Evolutionary conservation across 352 stramenopile genomes (phyloP).

Genomic region (Phytopythium kandeliae): DNA sequence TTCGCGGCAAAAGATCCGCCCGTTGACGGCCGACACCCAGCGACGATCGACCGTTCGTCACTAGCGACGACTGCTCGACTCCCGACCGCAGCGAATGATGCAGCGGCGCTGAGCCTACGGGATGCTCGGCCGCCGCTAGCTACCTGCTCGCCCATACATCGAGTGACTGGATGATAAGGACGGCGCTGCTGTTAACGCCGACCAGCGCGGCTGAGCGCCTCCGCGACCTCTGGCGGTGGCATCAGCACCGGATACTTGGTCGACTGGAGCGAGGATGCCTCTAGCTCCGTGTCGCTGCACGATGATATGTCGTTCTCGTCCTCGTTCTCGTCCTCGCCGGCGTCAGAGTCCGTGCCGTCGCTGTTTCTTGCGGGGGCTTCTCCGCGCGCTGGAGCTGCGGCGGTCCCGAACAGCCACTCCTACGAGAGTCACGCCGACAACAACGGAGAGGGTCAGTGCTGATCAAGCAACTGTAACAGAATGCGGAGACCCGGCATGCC

Average conservation of each 20-base stretch:
- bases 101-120: too few species aligned
- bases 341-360: constrained; percentile 5
- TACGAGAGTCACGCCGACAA: constrained; percentile 4
- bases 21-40: too few species aligned
- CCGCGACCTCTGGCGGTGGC: constrained; percentile 35
- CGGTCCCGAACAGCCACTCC: constrained; percentile 17
- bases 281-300: constrained; percentile 19
- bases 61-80: too few species aligned
- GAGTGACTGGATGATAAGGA: too few species aligned
- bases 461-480: too few species aligned
- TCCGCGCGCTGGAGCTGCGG: not conserved
- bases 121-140: too few species aligned
- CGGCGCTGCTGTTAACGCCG: too few species aligned
- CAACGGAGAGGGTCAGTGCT: too few species aligned
- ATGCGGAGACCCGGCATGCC: not conserved
- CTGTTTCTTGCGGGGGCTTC: not conserved
- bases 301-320: constrained; percentile 11
- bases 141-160: too few species aligned
- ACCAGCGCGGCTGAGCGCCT: constrained; percentile 26
- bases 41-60: too few species aligned
- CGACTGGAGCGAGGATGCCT: constrained; percentile 3
- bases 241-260: constrained; percentile 22
- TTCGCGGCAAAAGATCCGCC: too few species aligned
- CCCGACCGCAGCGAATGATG: too few species aligned
- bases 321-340: constrained; percentile 14